These are phyloP conservation scores for Lactifluus echinatus DNA, from an alignment of 768 basidiomycete genomes.

Conservation along the genomic window DNA sequence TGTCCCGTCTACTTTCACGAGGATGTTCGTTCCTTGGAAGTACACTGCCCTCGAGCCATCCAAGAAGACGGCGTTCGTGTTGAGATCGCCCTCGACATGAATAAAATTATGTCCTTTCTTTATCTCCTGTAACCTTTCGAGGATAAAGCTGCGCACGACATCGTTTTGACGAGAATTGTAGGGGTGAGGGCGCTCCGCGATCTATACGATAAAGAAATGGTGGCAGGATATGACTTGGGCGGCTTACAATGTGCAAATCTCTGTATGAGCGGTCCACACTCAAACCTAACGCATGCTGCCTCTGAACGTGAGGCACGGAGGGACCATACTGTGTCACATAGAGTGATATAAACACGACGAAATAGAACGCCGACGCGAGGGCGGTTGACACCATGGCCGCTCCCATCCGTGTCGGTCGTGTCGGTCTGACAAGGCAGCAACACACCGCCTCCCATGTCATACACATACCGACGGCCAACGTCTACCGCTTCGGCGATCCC, in stretches of 20 bases:
- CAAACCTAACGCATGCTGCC: slow-evolving; percentile 33
- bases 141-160: slow-evolving; percentile 49
- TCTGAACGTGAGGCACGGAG: slow-evolving; percentile 25
- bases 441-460: background rate
- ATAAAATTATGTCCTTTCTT: slow-evolving; percentile 38
- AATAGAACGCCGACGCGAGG: slow-evolving; percentile 5
- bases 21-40: slow-evolving; percentile 60
- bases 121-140: slow-evolving; percentile 43
- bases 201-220: slow-evolving; percentile 32
- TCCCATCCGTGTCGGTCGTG: too few relatives aligned
- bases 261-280: slow-evolving; percentile 46
- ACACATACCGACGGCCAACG: slow-evolving; percentile 38
- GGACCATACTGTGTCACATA: slow-evolving; percentile 9
- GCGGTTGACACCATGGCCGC: too few relatives aligned
- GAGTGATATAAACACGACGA: slow-evolving; percentile 8
- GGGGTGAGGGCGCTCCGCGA: slow-evolving; percentile 64
- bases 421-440: too few relatives aligned
- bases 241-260: slow-evolving; percentile 45
- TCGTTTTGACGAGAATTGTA: slow-evolving; percentile 76
- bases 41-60: slow-evolving; percentile 30
- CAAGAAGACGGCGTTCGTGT: slow-evolving; percentile 40
- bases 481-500: slow-evolving; percentile 54
- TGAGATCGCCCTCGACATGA: slow-evolving; percentile 42
- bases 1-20: slow-evolving; percentile 54
- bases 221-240: background rate